phyloP scores from a whole-genome alignment of 148 eudicot species.

The Arctostaphylos glauca region DNA sequence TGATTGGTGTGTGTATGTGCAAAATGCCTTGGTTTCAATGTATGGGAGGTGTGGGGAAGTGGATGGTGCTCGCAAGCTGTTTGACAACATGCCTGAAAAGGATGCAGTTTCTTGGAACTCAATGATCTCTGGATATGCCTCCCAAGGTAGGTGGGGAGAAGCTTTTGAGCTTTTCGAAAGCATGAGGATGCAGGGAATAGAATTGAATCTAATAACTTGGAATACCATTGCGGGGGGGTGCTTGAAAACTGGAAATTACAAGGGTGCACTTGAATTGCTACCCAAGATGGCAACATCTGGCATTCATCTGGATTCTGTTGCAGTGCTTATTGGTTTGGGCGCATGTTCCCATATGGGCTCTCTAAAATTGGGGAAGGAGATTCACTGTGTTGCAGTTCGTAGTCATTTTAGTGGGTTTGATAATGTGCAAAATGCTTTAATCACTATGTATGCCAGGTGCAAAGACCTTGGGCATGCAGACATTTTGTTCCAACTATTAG shows the following conservation, averaged over 20 bases:
- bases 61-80: slow-evolving; percentile 51
- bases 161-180: slow-evolving; percentile 54
- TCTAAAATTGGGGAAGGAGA: slow-evolving; percentile 52
- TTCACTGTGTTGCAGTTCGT: slow-evolving; percentile 65
- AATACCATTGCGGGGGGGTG: slow-evolving; percentile 78
- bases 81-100: slow-evolving; percentile 46
- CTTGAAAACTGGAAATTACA: slow-evolving; percentile 56
- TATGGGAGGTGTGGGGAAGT: slow-evolving; percentile 79
- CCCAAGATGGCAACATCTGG: slow-evolving; percentile 46
- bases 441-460: slow-evolving; percentile 78
- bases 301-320: slow-evolving; percentile 58
- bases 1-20: slow-evolving; percentile 48
- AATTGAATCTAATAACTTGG: slow-evolving; percentile 64
- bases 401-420: slow-evolving; percentile 38
- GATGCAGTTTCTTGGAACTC: slow-evolving; percentile 86
- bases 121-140: slow-evolving; percentile 65
- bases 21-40: slow-evolving; percentile 76
- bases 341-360: slow-evolving; percentile 71
- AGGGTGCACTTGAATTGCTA: slow-evolving; percentile 48
- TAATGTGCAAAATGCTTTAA: slow-evolving; percentile 69
- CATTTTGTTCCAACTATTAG: slow-evolving; percentile 46
- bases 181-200: slow-evolving; percentile 40
- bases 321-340: slow-evolving; percentile 58
- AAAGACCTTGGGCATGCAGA: slow-evolving; percentile 62
- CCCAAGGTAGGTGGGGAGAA: slow-evolving; percentile 59